A percentile compares a stretch with the other conserved stretches of the same genome.
Evolutionary conservation across 108 stramenopile genomes (phyloP).

Genomic region (Nitzschia sp.): DNA sequence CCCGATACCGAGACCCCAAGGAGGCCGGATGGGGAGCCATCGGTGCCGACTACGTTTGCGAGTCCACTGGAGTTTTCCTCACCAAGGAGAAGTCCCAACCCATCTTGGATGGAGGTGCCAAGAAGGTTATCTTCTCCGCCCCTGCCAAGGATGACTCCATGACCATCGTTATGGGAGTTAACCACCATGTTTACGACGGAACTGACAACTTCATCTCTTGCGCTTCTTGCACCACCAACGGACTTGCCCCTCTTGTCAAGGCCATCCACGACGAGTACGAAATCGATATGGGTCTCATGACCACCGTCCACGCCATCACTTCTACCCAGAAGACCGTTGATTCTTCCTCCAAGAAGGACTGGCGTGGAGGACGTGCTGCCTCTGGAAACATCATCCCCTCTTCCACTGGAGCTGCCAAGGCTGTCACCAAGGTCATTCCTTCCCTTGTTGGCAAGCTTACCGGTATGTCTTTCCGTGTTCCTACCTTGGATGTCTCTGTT

Average conservation of each 20-base stretch:
- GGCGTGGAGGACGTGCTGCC: constrained; percentile 99
- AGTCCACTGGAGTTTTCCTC: constrained; percentile 99
- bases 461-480: constrained; percentile 99
- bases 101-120: constrained; percentile 97
- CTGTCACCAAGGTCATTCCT: constrained; percentile 99
- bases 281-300: constrained; percentile 99
- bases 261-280: constrained; percentile 97
- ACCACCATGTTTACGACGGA: constrained; percentile 90
- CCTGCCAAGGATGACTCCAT: constrained; percentile 99
- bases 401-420: constrained; percentile 99
- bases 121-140: constrained; percentile 99
- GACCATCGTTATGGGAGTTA: constrained; percentile 99
- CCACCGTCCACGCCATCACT: constrained; percentile 99
- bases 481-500: constrained; percentile 98
- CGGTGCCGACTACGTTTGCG: constrained; percentile 98
- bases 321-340: constrained; percentile 99
- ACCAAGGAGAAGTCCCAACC: constrained; percentile 93
- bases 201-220: constrained; percentile 96
- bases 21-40: constrained; percentile 94
- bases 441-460: constrained; percentile 97
- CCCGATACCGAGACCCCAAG: constrained; percentile 94
- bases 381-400: constrained; percentile 99
- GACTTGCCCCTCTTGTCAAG: constrained; percentile 98
- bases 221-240: constrained; percentile 99
- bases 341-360: constrained; percentile 99